Evolutionary conservation across 352 stramenopile genomes (phyloP).

Genomic region (Plasmopara muralis): DNA sequence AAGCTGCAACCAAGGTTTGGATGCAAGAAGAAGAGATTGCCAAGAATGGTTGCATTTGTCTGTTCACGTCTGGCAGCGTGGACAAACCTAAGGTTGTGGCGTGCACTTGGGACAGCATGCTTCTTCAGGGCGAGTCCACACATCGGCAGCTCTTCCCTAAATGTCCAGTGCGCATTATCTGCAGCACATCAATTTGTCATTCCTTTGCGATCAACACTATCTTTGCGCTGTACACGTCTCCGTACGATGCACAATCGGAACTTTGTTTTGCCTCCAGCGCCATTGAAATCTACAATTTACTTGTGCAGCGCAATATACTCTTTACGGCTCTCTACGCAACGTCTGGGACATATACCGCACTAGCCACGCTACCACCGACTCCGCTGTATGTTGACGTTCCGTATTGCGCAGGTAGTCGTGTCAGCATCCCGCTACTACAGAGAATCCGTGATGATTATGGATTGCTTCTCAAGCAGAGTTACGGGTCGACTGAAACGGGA

Average conservation of each 20-base stretch:
- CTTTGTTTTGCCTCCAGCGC: constrained; percentile 60
- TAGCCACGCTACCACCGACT: constrained; percentile 43
- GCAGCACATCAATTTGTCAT: constrained; percentile 75
- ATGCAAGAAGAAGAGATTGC: constrained; percentile 24
- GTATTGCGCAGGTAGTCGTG: constrained; percentile 61
- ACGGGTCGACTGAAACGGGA: constrained; percentile 79
- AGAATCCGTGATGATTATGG: constrained; percentile 49
- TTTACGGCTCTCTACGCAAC: constrained; percentile 70
- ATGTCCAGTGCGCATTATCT: constrained; percentile 56
- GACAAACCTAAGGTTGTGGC: constrained; percentile 69
- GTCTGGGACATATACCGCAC: constrained; percentile 67
- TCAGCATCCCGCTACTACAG: constrained; percentile 50
- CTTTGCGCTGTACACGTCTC: constrained; percentile 70
- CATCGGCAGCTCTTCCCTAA: constrained; percentile 66
- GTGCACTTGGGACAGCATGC: constrained; percentile 71
- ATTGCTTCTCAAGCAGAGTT: constrained; percentile 79
- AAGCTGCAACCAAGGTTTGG: constrained; percentile 23
- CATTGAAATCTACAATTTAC: constrained; percentile 40
- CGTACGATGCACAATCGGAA: constrained; percentile 52
- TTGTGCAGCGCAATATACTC: constrained; percentile 32
- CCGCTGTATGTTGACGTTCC: constrained; percentile 57
- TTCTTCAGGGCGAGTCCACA: constrained; percentile 71
- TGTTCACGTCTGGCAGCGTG: constrained; percentile 82
- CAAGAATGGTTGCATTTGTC: constrained; percentile 44
- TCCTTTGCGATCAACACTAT: constrained; percentile 83